Evolutionary conservation across 2,329 filamentous ascomycete species (phyloP).

Genomic region (Sodiomyces alkalinus): DNA sequence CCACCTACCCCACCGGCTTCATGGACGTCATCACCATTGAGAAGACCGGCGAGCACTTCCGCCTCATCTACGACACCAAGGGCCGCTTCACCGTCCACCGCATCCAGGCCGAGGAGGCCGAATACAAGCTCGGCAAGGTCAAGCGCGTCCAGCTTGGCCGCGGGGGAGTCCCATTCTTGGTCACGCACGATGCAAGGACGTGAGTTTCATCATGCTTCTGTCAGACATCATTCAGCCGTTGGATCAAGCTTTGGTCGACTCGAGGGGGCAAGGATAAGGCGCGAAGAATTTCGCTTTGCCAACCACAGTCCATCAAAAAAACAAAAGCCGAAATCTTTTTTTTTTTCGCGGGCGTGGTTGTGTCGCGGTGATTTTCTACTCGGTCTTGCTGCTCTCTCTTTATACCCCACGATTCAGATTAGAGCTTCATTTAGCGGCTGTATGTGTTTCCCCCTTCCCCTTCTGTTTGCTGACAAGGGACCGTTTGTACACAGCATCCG

Average conservation of each 20-base stretch:
- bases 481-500: constrained; percentile 57
- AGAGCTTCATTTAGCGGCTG: constrained; percentile 34
- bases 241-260: constrained; percentile 93
- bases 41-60: constrained; percentile 99
- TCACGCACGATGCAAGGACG: constrained; percentile 99
- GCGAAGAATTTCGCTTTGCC: no score
- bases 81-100: constrained; percentile 99
- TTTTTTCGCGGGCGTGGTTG: no score
- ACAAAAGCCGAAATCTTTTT: no score
- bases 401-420: constrained; percentile 7
- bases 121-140: constrained; percentile 99
- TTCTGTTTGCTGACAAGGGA: constrained; percentile 24
- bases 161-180: constrained; percentile 99
- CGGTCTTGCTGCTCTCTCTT: not conserved
- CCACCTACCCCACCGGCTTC: constrained; percentile 93
- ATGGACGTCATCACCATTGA: constrained; percentile 99
- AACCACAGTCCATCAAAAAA: no score
- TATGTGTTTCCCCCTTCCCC: constrained; percentile 26
- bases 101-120: constrained; percentile 95
- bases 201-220: constrained; percentile 55
- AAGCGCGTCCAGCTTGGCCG: constrained; percentile 98
- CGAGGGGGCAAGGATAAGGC: constrained; percentile 17
- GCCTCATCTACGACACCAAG: constrained; percentile 99
- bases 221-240: constrained; percentile 99
- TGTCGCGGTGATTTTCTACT: no score